Conservation (phyloP, 164 flowering plant species). For the Aristolochia contorta region DNA sequence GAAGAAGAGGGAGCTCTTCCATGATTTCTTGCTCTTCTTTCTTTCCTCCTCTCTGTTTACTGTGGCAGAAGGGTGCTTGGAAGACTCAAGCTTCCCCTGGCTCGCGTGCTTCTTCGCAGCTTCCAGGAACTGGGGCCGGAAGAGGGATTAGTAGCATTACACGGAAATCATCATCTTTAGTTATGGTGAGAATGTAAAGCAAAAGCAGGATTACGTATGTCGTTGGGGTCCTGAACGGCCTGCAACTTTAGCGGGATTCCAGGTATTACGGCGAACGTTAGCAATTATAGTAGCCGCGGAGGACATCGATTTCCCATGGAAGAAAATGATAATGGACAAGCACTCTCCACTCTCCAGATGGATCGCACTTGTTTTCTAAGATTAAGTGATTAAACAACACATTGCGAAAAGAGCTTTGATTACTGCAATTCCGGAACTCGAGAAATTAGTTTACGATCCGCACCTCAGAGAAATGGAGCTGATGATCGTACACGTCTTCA, state of each 20-base stretch:
- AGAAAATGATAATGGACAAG: background rate
- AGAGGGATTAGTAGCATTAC: background rate
- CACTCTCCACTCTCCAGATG: background rate
- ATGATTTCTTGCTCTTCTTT: slow-evolving; percentile 2
- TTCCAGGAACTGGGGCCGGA: slow-evolving; percentile 3
- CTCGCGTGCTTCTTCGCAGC: slow-evolving; percentile 4
- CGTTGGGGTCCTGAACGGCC: background rate
- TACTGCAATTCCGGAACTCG: background rate
- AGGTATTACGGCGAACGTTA: background rate
- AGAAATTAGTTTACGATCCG: background rate
- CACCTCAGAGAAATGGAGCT: slow-evolving; percentile 5
- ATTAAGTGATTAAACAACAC: background rate
- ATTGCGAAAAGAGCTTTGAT: background rate
- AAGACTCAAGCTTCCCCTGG: background rate
- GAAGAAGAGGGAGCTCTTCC: slow-evolving; percentile 6
- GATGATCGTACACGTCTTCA: slow-evolving; percentile 3
- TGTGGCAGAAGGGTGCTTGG: background rate
- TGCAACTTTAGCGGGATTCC: background rate
- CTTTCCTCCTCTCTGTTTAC: background rate
- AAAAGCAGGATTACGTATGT: background rate
- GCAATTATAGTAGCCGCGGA: background rate
- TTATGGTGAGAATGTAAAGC: background rate
- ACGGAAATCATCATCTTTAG: background rate
- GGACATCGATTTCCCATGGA: too few relatives aligned
- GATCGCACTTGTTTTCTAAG: background rate